phyloP scores from a whole-genome alignment of 176 grass and related monocot species.

The Oryza glaberrima region DNA sequence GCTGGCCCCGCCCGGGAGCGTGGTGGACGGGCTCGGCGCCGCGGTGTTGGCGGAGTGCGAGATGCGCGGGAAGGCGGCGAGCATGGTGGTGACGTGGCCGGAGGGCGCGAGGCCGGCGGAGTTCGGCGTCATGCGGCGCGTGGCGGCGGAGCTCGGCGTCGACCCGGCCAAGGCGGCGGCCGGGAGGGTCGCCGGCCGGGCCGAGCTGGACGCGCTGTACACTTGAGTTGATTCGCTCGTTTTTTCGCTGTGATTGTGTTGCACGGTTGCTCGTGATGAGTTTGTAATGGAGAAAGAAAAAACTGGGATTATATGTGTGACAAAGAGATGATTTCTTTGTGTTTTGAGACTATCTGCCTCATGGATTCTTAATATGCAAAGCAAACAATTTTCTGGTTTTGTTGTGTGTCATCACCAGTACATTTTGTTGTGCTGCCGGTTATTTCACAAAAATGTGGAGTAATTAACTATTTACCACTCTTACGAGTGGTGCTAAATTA shows the following conservation, averaged over 20 bases:
- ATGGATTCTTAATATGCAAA: background rate
- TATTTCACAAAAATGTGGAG: too few relatives aligned
- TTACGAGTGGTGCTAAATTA: too few relatives aligned
- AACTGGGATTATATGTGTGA: slow-evolving; percentile 5
- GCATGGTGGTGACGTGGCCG: slow-evolving; percentile 83
- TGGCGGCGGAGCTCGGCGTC: slow-evolving; percentile 62
- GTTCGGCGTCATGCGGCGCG: slow-evolving; percentile 43
- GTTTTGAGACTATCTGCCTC: background rate
- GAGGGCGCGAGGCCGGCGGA: slow-evolving; percentile 45
- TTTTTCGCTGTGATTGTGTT: background rate
- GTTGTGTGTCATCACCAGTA: background rate
- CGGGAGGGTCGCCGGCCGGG: slow-evolving; percentile 41
- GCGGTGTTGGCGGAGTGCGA: slow-evolving; percentile 76
- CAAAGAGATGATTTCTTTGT: background rate
- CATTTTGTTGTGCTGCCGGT: background rate
- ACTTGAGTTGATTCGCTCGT: slow-evolving; percentile 38
- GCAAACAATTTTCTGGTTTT: background rate
- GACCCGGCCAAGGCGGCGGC: slow-evolving; percentile 36
- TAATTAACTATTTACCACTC: too few relatives aligned
- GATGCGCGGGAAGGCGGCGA: slow-evolving; percentile 73
- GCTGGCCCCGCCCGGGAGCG: slow-evolving; percentile 69
- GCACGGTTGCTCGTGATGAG: slow-evolving; percentile 2
- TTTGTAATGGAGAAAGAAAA: background rate
- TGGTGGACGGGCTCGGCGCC: slow-evolving; percentile 83
- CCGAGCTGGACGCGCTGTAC: slow-evolving; percentile 65